phyloP scores from a whole-genome alignment of 257 asterid genomes.

The Fraxinus excelsior region DNA sequence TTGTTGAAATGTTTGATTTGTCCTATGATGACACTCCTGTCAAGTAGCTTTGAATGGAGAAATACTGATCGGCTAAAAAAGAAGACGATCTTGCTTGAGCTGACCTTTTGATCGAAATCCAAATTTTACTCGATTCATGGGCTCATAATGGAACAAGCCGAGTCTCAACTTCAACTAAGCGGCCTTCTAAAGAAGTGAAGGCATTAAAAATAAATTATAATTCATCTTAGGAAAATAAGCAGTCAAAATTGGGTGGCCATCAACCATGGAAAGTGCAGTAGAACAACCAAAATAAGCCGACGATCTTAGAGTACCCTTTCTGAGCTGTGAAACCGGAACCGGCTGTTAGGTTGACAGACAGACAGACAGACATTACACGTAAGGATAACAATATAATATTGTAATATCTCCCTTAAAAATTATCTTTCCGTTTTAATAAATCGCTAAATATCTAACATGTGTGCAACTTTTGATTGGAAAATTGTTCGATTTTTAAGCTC shows the following conservation, averaged over 20 bases:
- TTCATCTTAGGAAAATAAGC: too few species aligned
- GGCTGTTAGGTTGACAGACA: neutral
- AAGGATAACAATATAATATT: neutral
- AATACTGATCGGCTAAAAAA: too few species aligned
- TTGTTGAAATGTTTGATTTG: too few species aligned
- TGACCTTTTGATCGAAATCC: too few species aligned
- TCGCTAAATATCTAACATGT: slow-evolving; percentile 34
- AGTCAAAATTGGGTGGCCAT: neutral
- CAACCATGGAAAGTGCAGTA: neutral
- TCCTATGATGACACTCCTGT: too few species aligned
- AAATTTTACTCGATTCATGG: too few species aligned
- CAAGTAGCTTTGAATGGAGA: too few species aligned
- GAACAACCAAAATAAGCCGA: neutral
- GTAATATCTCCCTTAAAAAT: neutral
- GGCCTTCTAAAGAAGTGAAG: neutral
- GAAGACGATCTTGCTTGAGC: too few species aligned
- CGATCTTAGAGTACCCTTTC: neutral
- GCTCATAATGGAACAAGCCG: too few species aligned
- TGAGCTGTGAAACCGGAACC: neutral
- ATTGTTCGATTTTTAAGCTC: slow-evolving; percentile 33
- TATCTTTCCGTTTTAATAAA: neutral
- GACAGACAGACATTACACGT: neutral
- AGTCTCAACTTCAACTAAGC: too few species aligned
- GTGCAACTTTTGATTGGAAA: slow-evolving; percentile 14
- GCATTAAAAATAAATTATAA: too few species aligned